Base-by-base conservation (phyloP, 805 yeast genomes). In the Jamesozyma lodderae region DNA sequence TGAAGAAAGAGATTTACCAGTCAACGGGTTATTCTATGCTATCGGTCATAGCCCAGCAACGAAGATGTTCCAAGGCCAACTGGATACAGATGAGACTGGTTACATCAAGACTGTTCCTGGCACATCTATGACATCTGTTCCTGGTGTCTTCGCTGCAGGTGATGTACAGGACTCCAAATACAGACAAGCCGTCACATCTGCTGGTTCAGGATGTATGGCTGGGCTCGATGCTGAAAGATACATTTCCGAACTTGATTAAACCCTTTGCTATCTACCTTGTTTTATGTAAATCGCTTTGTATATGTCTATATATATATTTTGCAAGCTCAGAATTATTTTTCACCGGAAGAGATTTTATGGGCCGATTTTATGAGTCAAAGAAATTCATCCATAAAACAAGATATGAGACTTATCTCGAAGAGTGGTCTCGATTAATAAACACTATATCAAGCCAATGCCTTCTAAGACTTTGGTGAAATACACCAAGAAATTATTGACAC, bases 141-240 rank as follows among this genome's bases (percentile, higher is more conserved):
- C 74, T 56, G 97, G 96, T 61, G 84, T 92, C 45, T 92, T 82
- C 52, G 98, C 98, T 43, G 98, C 98, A 43, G 98, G 98, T 67
- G 98, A 92, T 60, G 98, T 92, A 41, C 98, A 92, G 68, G 98
- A 92, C 67, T 81, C 85, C 64, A 77, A 75, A 62, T 92, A 90
- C 68, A 85, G 98, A 78, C 98, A 92, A 71, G 98, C 98, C 42
- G 86, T 92, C 59, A 92, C 98, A 30, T 87, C 96, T 62, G 98
- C 98, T n/a, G 98, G 98, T 59, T 75, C 95, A 46, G 98, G 98
- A 47, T 92, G 98, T 73, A 90, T 88, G 96, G 98, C 98, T 55
- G 98, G 95, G 43, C 74, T 92, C 45, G 97, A 92, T 56, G 85
- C 90, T 57, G 96, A 88, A 69, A 81, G 77, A 62, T 82, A 72